A percentile compares a stretch with the other conserved stretches of the same genome.
Evolutionary conservation across 495 filamentous ascomycete species (phyloP).

Genomic region (Neurospora sp.): DNA sequence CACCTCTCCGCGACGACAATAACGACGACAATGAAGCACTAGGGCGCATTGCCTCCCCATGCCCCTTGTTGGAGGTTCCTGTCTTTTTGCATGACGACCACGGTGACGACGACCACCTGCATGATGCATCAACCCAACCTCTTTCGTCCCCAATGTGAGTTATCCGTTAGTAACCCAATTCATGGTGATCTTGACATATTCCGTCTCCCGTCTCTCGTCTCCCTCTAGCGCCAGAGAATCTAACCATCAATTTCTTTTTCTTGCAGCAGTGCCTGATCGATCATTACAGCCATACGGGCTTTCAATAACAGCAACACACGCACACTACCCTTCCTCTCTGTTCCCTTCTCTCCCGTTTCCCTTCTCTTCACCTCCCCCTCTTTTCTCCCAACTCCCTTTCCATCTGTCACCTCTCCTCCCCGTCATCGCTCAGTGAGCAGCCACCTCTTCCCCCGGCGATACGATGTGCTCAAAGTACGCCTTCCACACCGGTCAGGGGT

Average conservation of each 20-base stretch:
- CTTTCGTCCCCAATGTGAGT: neutral
- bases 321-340: neutral
- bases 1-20: neutral
- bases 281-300: neutral
- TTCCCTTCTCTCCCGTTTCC: neutral
- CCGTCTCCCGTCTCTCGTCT: neutral
- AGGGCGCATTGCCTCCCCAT: neutral
- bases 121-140: neutral
- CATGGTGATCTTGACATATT: neutral
- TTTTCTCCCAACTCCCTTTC: neutral
- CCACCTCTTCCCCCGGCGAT: neutral
- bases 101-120: neutral
- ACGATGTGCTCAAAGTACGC: neutral
- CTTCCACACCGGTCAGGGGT: neutral
- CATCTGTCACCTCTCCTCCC: neutral
- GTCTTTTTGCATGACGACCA: neutral
- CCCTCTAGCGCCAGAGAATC: neutral
- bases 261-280: neutral
- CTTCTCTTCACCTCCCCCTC: neutral
- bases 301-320: neutral
- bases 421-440: neutral
- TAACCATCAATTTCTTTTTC: neutral
- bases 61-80: neutral
- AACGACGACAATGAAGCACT: slow-evolving; percentile 2
- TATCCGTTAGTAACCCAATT: neutral